Evolutionary conservation across 306 rosid species (phyloP), one percentile per base, ranked within the genome.

Genomic region (Vicia faba): DNA sequence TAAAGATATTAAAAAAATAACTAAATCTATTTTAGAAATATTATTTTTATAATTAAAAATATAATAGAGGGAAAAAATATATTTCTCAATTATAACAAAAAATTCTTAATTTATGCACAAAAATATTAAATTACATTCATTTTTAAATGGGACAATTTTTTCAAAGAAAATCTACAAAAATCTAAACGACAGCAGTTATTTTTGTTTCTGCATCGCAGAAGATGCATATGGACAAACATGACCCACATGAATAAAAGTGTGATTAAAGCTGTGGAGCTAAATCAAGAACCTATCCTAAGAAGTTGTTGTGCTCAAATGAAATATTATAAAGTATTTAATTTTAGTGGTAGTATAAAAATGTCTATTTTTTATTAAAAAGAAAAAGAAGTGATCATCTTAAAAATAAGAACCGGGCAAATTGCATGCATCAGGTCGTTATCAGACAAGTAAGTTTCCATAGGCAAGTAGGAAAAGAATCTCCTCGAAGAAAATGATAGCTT

Each of bases 281-380:
- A 59, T 56, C 65, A 41, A 53, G 50, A 78, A 61, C 63, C 18
- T 18, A 61, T 68, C 72, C 72, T 57, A 65, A 50, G 44, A 78
- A 78, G 76, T 75, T 81, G 48, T 36, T 31, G 38, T 51, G 58
- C 29, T 7, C 54, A 19, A 53, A 23, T 18, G 8, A 13, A 44
- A 44, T n/a, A 44, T 1, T 29, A 29, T 5, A 29, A n/a, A 44
- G 50, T 48, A 16, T 16, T 48, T n/a, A 15, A 44, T n/a, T 44
- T 44, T 44, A 44, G 50, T 44, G 15, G 50, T n/a, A n/a, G 13
- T 44, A n/a, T 4, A 12, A n/a, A 44, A 14, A 40, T 40, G 45
- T 40, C 45, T 40, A 10, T 40, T 40, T 3, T 40, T 40, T 40
- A 29, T 29, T 5, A 4, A 29, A 29, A 29, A 29, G 35, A 40